Evolutionary conservation across 805 yeast genomes (phyloP), one percentile per base, ranked within the genome.

Genomic region (Millerozyma acaciae): DNA sequence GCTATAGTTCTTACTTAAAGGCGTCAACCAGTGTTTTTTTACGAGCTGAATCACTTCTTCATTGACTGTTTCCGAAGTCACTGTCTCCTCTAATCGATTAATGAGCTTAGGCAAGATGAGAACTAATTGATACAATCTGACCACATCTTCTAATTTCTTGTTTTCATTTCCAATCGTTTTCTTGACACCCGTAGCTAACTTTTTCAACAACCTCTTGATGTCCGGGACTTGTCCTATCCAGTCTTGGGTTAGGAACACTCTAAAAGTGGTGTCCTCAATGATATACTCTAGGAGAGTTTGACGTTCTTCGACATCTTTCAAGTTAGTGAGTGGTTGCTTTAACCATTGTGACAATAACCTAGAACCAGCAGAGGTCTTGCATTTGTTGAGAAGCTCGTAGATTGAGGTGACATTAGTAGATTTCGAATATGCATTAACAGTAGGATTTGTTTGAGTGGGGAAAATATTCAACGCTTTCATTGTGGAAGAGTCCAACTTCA

Each of bases 401-500:
- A 93, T 60, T 7, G 94, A 83, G 10, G 60, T 47, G 12, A 63
- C 44, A 16, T 52, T 42, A 3, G 63, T 48, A 15, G 52, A 54
- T 29, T 53, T 55, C 35, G 50, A 46, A 7, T 30, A 23, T 15
- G 36, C 33, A 10, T 38, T 30, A 35, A 58, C 50, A 22, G 45
- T 43, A 2, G 48, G 44, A 6, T 67, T 60, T 8, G 41, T 37
- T 22, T 38, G 43, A 13, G 44, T 32, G 2, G 97, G 95, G 62
- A 89, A 86, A 17, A 93, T 66, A 52, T 90, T 90, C 39, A 93
- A 65, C 0, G 97, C 95, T 37, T 78, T 78, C 34, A 89, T 76
- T 0, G 97, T 95, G 1, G 97, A 79, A 5, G 90, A 77, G 53
- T 93, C 99, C 30, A 93, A 70, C 50, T 85, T 84, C 95, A 93